A percentile compares a stretch with the other conserved stretches of the same genome.
These are phyloP conservation scores for Stromatinia cepivora DNA, from an alignment of 2,329 filamentous ascomycete genomes.

Conservation along the genomic window DNA sequence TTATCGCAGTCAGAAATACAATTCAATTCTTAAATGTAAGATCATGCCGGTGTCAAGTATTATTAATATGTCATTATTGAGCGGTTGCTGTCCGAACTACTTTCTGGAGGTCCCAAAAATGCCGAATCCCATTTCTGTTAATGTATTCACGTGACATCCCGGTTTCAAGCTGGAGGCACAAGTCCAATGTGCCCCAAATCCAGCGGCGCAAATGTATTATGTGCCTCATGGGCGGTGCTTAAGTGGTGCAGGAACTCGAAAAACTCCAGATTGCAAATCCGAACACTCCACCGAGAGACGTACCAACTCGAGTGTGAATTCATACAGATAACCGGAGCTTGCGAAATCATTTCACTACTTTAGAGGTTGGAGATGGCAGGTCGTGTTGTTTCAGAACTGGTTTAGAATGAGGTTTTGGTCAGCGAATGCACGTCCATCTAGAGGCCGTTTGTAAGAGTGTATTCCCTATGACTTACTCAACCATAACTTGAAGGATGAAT, in stretches of 20 bases:
- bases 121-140: background rate
- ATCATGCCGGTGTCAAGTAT: background rate
- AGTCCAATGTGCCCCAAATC: background rate
- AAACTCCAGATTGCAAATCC: too few species aligned
- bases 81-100: background rate
- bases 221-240: background rate
- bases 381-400: conserved; percentile 6
- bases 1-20: background rate
- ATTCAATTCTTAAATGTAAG: background rate
- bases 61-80: background rate
- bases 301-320: background rate
- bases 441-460: background rate
- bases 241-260: background rate
- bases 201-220: background rate
- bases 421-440: background rate
- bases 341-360: too few species aligned
- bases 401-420: background rate
- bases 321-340: background rate
- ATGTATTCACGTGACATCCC: background rate
- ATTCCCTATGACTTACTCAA: background rate
- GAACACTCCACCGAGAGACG: too few species aligned
- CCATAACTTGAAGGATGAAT: background rate
- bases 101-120: conserved; percentile 2
- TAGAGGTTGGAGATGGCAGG: background rate
- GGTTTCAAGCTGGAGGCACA: background rate